Conservation (phyloP, 202 grass and related monocot species). For the Cymbopogon flexuosus region DNA sequence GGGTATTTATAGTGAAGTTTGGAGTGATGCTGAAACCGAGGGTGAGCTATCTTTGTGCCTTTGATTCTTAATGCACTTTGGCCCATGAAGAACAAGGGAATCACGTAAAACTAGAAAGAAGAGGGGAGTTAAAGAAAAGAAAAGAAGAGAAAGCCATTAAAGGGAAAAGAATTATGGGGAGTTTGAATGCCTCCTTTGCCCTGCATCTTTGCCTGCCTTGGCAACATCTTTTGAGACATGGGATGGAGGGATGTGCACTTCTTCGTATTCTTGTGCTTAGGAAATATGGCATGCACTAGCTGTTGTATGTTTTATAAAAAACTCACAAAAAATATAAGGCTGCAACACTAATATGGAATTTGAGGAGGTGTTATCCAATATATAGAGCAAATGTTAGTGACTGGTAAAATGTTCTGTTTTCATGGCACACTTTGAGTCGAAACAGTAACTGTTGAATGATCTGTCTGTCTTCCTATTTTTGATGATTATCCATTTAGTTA, state of each 20-base stretch:
- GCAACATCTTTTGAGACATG: slow-evolving; percentile 87
- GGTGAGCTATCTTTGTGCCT: slow-evolving; percentile 44
- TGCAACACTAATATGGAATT: slow-evolving; percentile 4
- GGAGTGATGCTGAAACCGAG: slow-evolving; percentile 58
- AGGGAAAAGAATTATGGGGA: slow-evolving; percentile 63
- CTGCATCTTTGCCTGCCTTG: slow-evolving; percentile 41
- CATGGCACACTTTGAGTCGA: slow-evolving; percentile 8
- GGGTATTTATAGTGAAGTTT: slow-evolving; percentile 65
- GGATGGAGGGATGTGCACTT: slow-evolving; percentile 47
- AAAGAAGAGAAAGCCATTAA: slow-evolving; percentile 81
- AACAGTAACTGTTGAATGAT: background rate
- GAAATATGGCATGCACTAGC: slow-evolving; percentile 30
- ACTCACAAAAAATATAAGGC: background rate
- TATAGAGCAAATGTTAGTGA: background rate
- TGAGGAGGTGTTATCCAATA: background rate
- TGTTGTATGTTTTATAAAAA: slow-evolving; percentile 17
- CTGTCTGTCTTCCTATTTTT: background rate
- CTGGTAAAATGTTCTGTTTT: slow-evolving; percentile 9
- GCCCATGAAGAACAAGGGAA: slow-evolving; percentile 61
- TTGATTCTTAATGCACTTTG: slow-evolving; percentile 47
- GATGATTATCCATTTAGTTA: slow-evolving; percentile 4
- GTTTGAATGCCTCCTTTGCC: slow-evolving; percentile 64
- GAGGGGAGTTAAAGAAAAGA: slow-evolving; percentile 62
- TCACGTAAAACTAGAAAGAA: slow-evolving; percentile 83
- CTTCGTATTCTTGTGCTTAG: slow-evolving; percentile 40